Percentiles rank a stretch among this genome's conserved stretches.
These are phyloP conservation scores for Xylariaceae sp. DNA, from an alignment of 2,329 filamentous ascomycete species.

Conservation along the genomic window DNA sequence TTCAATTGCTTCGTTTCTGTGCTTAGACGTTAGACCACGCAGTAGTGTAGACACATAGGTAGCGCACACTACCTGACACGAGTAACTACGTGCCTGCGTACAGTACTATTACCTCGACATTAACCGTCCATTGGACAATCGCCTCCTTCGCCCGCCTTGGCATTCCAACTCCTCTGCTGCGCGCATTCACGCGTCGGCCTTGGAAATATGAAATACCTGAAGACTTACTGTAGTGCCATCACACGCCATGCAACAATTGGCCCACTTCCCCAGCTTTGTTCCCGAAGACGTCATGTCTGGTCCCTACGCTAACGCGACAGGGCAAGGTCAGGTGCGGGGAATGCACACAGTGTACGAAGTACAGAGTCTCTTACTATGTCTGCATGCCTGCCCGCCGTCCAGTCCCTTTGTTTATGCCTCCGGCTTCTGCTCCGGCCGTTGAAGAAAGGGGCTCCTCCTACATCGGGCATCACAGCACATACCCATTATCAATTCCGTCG, in stretches of 20 bases:
- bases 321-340: conserved; percentile 13
- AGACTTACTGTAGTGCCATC: background rate
- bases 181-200: too few species aligned
- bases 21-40: too few species aligned
- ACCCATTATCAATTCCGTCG: background rate
- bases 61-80: background rate
- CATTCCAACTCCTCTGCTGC: too few species aligned
- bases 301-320: conserved; percentile 5
- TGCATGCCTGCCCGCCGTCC: too few species aligned
- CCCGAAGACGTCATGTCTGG: background rate
- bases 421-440: background rate
- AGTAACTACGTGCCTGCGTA: too few species aligned
- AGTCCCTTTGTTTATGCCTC: too few species aligned
- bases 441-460: background rate
- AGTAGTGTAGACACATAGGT: background rate
- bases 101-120: too few species aligned
- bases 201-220: background rate
- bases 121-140: too few species aligned
- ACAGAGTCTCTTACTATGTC: too few species aligned
- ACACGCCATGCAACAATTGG: conserved; percentile 8
- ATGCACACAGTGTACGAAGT: background rate
- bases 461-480: background rate
- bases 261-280: conserved; percentile 20
- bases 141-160: too few species aligned
- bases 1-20: too few species aligned